Evolutionary conservation across 495 filamentous ascomycete species (phyloP).

Genomic region (Cercophora samala): DNA sequence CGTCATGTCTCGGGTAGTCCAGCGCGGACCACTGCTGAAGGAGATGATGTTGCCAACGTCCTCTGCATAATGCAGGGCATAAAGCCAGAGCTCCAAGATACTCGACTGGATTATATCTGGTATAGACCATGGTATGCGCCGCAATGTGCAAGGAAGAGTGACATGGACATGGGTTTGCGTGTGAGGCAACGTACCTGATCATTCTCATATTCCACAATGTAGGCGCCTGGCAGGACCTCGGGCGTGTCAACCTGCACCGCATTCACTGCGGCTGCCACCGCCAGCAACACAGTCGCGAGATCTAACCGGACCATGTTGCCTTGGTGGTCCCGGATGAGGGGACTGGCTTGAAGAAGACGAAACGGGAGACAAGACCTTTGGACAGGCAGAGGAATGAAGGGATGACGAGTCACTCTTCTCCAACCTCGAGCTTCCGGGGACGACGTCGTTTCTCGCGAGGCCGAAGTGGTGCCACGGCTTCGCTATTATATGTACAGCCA

Average conservation of each 20-base stretch:
- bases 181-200: constrained; percentile 35
- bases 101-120: neutral
- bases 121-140: neutral
- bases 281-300: constrained; percentile 34
- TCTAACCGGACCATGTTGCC: constrained; percentile 29
- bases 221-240: constrained; percentile 39
- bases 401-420: constrained; percentile 3
- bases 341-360: neutral
- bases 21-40: neutral
- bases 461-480: constrained; percentile 15
- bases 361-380: neutral
- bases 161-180: no score
- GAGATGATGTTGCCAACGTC: neutral
- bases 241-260: constrained; percentile 28
- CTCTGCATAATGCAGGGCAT: neutral
- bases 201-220: constrained; percentile 50
- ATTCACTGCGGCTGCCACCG: constrained; percentile 30
- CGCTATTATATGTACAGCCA: constrained; percentile 15
- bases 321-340: neutral
- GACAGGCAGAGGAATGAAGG: constrained; percentile 10
- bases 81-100: neutral
- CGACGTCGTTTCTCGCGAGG: neutral
- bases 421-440: neutral
- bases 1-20: constrained; percentile 6
- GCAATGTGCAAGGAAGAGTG: neutral